These are phyloP conservation scores for Mycena rebaudengoi DNA, from an alignment of 768 basidiomycete species.

Conservation along the genomic window DNA sequence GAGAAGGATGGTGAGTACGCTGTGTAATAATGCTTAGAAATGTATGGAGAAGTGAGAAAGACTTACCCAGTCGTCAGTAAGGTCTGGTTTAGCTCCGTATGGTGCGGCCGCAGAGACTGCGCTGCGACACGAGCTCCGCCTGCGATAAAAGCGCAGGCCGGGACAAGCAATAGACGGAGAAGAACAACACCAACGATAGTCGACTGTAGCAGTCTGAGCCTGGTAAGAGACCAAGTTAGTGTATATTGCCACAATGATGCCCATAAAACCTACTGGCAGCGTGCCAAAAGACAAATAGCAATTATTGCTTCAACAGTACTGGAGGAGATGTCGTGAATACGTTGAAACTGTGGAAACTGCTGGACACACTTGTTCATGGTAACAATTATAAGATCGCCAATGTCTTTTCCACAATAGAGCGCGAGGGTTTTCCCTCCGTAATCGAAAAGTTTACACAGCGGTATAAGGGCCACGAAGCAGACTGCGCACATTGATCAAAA, in stretches of 20 bases:
- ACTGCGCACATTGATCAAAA: conserved; percentile 24
- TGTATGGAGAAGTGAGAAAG: not conserved
- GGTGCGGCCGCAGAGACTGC: conserved; percentile 72
- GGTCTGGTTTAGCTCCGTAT: conserved; percentile 72
- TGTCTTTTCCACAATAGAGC: conserved; percentile 55
- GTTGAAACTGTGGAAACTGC: not conserved
- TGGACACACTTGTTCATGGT: conserved; percentile 57
- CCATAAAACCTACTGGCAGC: conserved; percentile 54
- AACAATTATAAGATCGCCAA: conserved; percentile 60
- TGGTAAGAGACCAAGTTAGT: conserved; percentile 21
- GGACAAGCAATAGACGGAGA: conserved; percentile 73
- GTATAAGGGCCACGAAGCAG: conserved; percentile 57
- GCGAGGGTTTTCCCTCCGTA: conserved; percentile 61
- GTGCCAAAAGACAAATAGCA: conserved; percentile 53
- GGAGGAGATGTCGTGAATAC: not conserved
- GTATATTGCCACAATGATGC: not conserved
- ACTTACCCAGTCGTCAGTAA: conserved; percentile 69
- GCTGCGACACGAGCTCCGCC: conserved; percentile 72
- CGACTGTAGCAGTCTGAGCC: conserved; percentile 54
- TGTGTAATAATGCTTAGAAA: conserved; percentile 29
- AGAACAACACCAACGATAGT: conserved; percentile 68
- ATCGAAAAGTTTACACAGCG: conserved; percentile 59
- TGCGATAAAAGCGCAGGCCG: conserved; percentile 71
- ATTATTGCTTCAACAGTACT: conserved; percentile 61
- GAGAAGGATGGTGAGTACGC: conserved; percentile 67